A percentile compares a stretch with the other conserved stretches of the same genome.
Evolutionary conservation across 306 rosid genomes (phyloP).

Genomic region (Fragaria ananassa): DNA sequence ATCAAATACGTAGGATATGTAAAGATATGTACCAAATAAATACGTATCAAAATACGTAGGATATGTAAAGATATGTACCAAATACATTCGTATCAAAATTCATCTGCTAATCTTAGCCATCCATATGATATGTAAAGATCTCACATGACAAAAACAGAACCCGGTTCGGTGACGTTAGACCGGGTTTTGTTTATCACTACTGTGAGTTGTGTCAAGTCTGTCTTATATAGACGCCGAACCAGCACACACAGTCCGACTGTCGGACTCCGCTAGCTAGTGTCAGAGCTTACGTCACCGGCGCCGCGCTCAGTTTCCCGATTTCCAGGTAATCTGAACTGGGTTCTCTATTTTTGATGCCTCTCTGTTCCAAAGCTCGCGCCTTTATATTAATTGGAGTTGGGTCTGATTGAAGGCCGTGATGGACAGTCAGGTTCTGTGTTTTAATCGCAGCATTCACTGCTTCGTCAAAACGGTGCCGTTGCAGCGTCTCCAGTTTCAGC

Average conservation of each 20-base stretch:
- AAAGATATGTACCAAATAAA: no score
- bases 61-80: no score
- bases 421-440: slow-evolving; percentile 45
- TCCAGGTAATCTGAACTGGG: neutral
- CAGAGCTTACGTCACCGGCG: slow-evolving; percentile 6
- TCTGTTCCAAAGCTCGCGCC: no score
- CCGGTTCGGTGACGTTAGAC: neutral
- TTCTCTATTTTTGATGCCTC: neutral
- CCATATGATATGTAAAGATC: no score
- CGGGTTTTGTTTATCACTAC: neutral
- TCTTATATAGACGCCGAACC: neutral
- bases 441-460: slow-evolving; percentile 28
- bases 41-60: no score
- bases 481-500: neutral
- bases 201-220: neutral
- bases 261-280: neutral
- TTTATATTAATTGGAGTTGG: neutral
- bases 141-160: neutral
- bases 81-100: no score
- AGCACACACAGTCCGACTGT: neutral
- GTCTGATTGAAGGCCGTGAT: slow-evolving; percentile 41
- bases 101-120: no score
- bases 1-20: no score
- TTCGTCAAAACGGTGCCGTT: slow-evolving; percentile 27
- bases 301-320: neutral